Conservation (phyloP, 2,329 filamentous ascomycete genomes). For the Xylariaceae sp. region DNA sequence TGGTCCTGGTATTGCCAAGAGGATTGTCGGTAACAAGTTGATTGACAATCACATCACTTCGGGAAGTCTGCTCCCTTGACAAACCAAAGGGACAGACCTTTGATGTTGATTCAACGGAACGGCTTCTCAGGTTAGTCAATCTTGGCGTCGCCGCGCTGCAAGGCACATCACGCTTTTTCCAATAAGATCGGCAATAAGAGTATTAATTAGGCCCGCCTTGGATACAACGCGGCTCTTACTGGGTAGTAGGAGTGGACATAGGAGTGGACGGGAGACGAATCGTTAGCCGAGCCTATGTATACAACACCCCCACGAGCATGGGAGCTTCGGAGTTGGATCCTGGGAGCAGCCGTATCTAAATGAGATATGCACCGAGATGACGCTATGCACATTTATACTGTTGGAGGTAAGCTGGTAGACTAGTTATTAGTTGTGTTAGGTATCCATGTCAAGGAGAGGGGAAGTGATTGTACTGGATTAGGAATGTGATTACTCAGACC, state of each 20-base stretch:
- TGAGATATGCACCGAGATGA: not conserved
- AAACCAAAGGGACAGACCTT: too few species aligned
- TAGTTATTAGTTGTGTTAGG: conserved; percentile 12
- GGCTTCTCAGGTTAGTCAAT: not conserved
- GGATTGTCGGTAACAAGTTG: not conserved
- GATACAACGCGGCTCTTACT: conserved; percentile 15
- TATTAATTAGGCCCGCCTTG: not conserved
- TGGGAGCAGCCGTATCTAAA: conserved; percentile 1
- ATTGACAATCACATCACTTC: not conserved
- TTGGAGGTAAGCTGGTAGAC: too few species aligned
- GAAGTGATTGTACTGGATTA: not conserved
- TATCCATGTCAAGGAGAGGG: conserved; percentile 2
- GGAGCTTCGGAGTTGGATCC: not conserved
- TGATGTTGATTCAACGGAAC: not conserved
- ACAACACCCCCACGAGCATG: not conserved
- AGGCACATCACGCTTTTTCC: conserved; percentile 16
- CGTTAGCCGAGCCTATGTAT: not conserved
- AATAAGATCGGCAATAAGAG: not conserved
- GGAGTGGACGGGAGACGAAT: conserved; percentile 8
- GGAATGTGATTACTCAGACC: conserved; percentile 15
- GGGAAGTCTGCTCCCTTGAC: not conserved
- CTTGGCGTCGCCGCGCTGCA: conserved; percentile 24
- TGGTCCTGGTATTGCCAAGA: conserved; percentile 9
- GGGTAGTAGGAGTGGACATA: conserved; percentile 5
- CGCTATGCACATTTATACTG: too few species aligned